Evolutionary conservation across 2,329 filamentous ascomycete species (phyloP).

Genomic region (Rugonectria rugulosa): DNA sequence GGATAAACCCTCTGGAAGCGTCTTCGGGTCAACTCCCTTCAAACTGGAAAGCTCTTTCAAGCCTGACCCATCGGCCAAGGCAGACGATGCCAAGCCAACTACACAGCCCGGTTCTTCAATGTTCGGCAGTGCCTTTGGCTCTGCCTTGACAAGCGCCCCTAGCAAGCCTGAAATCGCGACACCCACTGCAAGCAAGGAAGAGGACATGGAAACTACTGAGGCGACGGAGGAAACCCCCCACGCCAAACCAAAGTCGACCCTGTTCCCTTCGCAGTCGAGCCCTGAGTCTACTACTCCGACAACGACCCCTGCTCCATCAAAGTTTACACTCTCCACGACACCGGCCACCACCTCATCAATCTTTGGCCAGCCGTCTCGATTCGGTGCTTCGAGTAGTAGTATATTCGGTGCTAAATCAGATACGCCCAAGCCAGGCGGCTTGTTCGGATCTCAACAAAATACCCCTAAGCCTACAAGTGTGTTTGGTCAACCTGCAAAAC

Average conservation of each 20-base stretch:
- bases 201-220: slow-evolving; percentile 58
- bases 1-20: slow-evolving; percentile 41
- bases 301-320: slow-evolving; percentile 58
- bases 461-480: slow-evolving; percentile 37
- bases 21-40: slow-evolving; percentile 65
- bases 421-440: slow-evolving; percentile 25
- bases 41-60: slow-evolving; percentile 74
- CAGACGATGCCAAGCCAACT: slow-evolving; percentile 62
- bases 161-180: slow-evolving; percentile 46
- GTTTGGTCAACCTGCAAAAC: slow-evolving; percentile 34
- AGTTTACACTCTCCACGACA: slow-evolving; percentile 52
- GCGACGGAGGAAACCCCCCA: slow-evolving; percentile 46
- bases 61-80: slow-evolving; percentile 66
- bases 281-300: slow-evolving; percentile 57
- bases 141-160: slow-evolving; percentile 60
- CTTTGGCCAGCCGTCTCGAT: slow-evolving; percentile 47
- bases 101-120: slow-evolving; percentile 54
- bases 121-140: slow-evolving; percentile 69
- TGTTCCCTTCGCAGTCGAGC: slow-evolving; percentile 36
- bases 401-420: slow-evolving; percentile 35
- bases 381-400: slow-evolving; percentile 31
- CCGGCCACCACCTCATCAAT: slow-evolving; percentile 42
- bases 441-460: slow-evolving; percentile 37
- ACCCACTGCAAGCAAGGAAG: slow-evolving; percentile 52
- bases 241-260: slow-evolving; percentile 45